phyloP scores from a whole-genome alignment of 2,329 filamentous ascomycete genomes.

The Coccinonectria pachysandricola region DNA sequence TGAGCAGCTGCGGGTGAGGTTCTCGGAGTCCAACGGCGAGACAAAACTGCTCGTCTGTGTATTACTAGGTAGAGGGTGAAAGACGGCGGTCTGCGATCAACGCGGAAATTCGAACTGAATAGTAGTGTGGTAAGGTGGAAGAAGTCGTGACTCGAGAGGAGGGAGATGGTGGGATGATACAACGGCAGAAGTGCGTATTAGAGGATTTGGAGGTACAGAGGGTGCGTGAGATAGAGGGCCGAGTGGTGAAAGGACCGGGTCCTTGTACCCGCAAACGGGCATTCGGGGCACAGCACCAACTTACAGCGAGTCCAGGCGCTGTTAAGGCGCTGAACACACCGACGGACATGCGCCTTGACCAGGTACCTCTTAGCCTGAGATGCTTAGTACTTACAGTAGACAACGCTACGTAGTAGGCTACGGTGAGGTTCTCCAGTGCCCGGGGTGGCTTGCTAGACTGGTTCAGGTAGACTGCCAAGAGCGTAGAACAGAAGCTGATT shows the following conservation, averaged over 20 bases:
- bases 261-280: background rate
- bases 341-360: no score
- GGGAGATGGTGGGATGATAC: conserved; percentile 10
- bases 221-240: conserved; percentile 14
- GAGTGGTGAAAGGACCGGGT: conserved; percentile 4
- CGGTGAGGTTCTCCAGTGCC: conserved; percentile 10
- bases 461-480: conserved; percentile 16
- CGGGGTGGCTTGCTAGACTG: conserved; percentile 16
- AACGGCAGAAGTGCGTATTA: conserved; percentile 9
- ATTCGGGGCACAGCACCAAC: background rate
- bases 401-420: conserved; percentile 11
- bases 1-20: conserved; percentile 1
- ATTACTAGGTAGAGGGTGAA: conserved; percentile 19
- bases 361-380: no score
- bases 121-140: conserved; percentile 7
- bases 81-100: conserved; percentile 16
- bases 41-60: conserved; percentile 6
- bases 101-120: conserved; percentile 13
- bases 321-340: background rate
- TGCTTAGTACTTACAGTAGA: conserved; percentile 1
- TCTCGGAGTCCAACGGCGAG: conserved; percentile 1
- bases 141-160: conserved; percentile 8
- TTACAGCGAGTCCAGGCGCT: background rate
- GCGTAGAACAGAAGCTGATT: conserved; percentile 1
- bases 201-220: conserved; percentile 17